Conservation (phyloP, 352 stramenopile species). For the Pythium periplocum region DNA sequence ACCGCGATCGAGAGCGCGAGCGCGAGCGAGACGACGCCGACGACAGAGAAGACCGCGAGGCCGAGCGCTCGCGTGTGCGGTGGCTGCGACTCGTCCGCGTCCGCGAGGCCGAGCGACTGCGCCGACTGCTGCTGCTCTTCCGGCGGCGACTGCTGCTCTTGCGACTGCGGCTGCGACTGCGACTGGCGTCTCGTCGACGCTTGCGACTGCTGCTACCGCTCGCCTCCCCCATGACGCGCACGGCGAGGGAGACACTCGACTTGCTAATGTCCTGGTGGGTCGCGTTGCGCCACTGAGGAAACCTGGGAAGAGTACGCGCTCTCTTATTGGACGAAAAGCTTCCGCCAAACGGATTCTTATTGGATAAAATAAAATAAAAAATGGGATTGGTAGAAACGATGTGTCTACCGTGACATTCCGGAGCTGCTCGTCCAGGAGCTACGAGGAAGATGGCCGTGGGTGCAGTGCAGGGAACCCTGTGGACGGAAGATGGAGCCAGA, state of each 20-base stretch:
- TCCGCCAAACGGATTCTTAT: background rate
- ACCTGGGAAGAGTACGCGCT: background rate
- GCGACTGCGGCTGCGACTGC: constrained; percentile 11
- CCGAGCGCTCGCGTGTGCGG: constrained; percentile 8
- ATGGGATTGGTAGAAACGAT: background rate
- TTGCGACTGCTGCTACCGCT: constrained; percentile 24
- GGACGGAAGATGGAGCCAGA: too few relatives aligned
- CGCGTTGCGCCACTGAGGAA: background rate
- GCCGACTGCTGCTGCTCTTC: constrained; percentile 7
- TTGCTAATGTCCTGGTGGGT: background rate
- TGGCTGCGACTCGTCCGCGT: constrained; percentile 8
- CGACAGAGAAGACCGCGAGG: constrained; percentile 3
- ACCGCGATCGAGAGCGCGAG: constrained; percentile 12
- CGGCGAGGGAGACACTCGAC: background rate
- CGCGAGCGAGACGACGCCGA: constrained; percentile 10
- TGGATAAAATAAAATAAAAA: constrained; percentile 8
- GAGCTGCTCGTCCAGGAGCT: too few relatives aligned
- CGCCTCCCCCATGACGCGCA: constrained; percentile 14
- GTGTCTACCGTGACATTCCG: too few relatives aligned
- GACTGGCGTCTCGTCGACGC: constrained; percentile 22
- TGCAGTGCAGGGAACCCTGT: too few relatives aligned
- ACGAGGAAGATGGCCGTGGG: too few relatives aligned
- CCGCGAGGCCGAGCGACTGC: constrained; percentile 10
- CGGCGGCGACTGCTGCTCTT: constrained; percentile 18
- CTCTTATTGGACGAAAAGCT: background rate